Conservation (phyloP, 1,284 basidiomycete genomes). For the Malassezia japonica region DNA sequence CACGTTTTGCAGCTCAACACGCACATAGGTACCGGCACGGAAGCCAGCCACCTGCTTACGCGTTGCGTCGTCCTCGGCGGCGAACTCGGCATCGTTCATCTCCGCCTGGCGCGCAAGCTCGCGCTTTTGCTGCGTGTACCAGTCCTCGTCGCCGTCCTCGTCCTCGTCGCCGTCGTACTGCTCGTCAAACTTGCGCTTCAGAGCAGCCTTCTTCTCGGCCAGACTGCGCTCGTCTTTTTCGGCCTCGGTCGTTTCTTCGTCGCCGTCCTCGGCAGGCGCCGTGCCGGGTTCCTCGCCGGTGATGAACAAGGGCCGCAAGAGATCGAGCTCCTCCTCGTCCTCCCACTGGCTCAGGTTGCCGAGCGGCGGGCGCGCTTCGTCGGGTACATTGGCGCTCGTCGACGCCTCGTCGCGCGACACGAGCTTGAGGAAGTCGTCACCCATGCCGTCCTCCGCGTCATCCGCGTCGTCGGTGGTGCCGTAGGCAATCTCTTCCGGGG, state of each 20-base stretch:
- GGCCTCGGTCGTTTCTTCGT: slow-evolving; percentile 18
- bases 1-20: slow-evolving; percentile 72
- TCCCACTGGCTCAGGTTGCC: slow-evolving; percentile 64
- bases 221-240: slow-evolving; percentile 53
- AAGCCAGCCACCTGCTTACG: slow-evolving; percentile 81
- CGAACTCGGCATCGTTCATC: slow-evolving; percentile 79
- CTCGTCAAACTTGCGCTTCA: slow-evolving; percentile 92
- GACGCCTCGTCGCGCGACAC: slow-evolving; percentile 20
- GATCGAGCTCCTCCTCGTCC: slow-evolving; percentile 71
- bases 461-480: slow-evolving; percentile 16
- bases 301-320: slow-evolving; percentile 80
- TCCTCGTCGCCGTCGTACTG: slow-evolving; percentile 83
- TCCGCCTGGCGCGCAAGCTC: slow-evolving; percentile 76
- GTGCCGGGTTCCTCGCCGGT: slow-evolving; percentile 56
- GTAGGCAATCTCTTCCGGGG: slow-evolving; percentile 61
- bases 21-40: slow-evolving; percentile 83
- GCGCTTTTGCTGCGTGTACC: slow-evolving; percentile 64
- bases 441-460: slow-evolving; percentile 31
- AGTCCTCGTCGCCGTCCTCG: slow-evolving; percentile 28
- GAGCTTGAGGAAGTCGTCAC: slow-evolving; percentile 63
- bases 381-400: slow-evolving; percentile 52
- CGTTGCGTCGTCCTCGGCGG: slow-evolving; percentile 64
- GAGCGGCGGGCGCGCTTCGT: slow-evolving; percentile 61
- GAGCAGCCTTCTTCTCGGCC: slow-evolving; percentile 74
- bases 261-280: slow-evolving; percentile 49